These are phyloP conservation scores for Trametes cubensis DNA, from an alignment of 768 basidiomycete species.

Conservation along the genomic window DNA sequence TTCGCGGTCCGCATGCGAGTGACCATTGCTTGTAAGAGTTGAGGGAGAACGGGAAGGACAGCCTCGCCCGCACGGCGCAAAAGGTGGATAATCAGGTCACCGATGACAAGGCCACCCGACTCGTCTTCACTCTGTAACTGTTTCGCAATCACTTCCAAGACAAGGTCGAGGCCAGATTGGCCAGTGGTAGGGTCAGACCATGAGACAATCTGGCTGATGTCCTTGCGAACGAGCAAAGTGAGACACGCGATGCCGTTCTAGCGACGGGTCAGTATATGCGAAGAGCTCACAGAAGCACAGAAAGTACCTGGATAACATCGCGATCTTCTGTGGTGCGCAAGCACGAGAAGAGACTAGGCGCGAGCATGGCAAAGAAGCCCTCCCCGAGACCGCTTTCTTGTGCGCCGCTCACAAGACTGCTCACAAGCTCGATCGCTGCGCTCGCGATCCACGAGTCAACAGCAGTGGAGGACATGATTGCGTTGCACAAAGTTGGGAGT, in stretches of 20 bases:
- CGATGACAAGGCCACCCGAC: slow-evolving; percentile 89
- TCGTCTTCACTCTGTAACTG: slow-evolving; percentile 83
- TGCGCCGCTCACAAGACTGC: slow-evolving; percentile 70
- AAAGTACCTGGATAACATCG: slow-evolving; percentile 73
- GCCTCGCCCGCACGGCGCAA: slow-evolving; percentile 80
- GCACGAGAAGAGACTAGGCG: slow-evolving; percentile 72
- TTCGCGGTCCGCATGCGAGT: slow-evolving; percentile 79
- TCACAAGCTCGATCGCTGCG: slow-evolving; percentile 81
- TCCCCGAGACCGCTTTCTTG: slow-evolving; percentile 68
- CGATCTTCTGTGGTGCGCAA: slow-evolving; percentile 78
- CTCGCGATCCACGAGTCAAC: slow-evolving; percentile 76
- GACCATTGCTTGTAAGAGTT: slow-evolving; percentile 84
- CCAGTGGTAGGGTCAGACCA: slow-evolving; percentile 69
- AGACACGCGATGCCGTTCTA: slow-evolving; percentile 85
- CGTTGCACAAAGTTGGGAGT: slow-evolving; percentile 69
- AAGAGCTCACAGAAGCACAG: not conserved
- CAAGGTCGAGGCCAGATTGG: slow-evolving; percentile 73
- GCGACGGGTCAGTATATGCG: not conserved
- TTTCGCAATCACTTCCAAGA: slow-evolving; percentile 75
- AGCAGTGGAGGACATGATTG: slow-evolving; percentile 58
- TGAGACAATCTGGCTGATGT: slow-evolving; percentile 74
- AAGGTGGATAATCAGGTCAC: slow-evolving; percentile 93
- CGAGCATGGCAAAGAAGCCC: slow-evolving; percentile 77
- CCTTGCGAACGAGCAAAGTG: slow-evolving; percentile 85
- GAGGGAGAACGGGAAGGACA: slow-evolving; percentile 83